A percentile compares a stretch with the other conserved stretches of the same genome.
phyloP scores from a whole-genome alignment of 1,284 basidiomycete genomes.

The Coriolopsis trogii region DNA sequence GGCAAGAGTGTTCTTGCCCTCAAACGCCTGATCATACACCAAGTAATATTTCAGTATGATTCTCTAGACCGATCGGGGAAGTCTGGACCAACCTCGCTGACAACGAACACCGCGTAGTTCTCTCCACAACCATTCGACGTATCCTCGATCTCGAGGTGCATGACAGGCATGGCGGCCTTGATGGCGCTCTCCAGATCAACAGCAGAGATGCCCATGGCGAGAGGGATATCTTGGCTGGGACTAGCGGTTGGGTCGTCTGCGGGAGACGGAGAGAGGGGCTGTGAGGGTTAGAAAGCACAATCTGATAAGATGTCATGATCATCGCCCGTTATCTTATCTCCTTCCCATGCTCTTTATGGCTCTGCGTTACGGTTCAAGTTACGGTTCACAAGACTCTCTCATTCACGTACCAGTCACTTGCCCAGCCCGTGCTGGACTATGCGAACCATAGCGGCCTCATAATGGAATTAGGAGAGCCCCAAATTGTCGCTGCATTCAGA shows the following conservation, averaged over 20 bases:
- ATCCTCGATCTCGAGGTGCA: conserved; percentile 72
- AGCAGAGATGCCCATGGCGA: conserved; percentile 60
- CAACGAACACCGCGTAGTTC: conserved; percentile 72
- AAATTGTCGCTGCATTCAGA: conserved; percentile 36
- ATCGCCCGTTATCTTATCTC: neutral
- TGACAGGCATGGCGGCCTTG: conserved; percentile 57
- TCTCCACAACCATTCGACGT: conserved; percentile 79
- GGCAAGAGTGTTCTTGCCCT: conserved; percentile 74
- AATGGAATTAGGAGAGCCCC: no score
- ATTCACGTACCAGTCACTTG: no score
- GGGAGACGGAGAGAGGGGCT: neutral
- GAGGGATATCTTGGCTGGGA: neutral
- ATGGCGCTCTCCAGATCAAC: conserved; percentile 62
- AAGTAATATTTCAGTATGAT: neutral
- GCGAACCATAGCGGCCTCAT: no score
- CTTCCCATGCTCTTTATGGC: no score
- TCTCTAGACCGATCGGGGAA: neutral
- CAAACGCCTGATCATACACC: conserved; percentile 56
- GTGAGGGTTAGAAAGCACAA: conserved; percentile 13
- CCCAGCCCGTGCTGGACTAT: no score
- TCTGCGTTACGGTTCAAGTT: no score
- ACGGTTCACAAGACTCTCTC: no score
- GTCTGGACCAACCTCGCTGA: conserved; percentile 61
- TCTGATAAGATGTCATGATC: conserved; percentile 15
- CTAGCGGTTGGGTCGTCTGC: neutral